A percentile compares a stretch with the other conserved stretches of the same genome.
phyloP scores from a whole-genome alignment of 305 asterid species.

The Solanum hybrid region DNA sequence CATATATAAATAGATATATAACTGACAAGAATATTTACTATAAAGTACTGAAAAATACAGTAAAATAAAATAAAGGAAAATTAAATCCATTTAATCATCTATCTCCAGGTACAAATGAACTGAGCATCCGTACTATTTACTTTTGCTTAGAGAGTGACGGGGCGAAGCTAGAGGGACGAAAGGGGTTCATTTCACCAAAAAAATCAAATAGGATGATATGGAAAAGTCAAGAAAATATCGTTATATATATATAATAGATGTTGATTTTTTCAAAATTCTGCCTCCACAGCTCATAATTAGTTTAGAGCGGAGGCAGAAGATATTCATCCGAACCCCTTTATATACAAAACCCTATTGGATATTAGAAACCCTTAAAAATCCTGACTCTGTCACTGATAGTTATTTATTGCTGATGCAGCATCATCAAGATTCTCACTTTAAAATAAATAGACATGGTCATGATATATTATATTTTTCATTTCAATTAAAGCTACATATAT shows the following conservation, averaged over 20 bases:
- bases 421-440: conserved; percentile 45
- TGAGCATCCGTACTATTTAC: neutral
- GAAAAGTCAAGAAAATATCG: neutral
- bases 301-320: neutral
- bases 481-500: neutral
- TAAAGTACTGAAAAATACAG: neutral
- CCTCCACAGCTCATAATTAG: neutral
- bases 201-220: neutral
- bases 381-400: conserved; percentile 2
- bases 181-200: neutral
- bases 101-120: neutral
- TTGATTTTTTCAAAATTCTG: neutral
- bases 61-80: neutral
- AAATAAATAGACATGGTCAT: neutral
- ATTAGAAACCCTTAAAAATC: neutral
- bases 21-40: neutral
- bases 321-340: neutral
- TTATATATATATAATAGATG: neutral
- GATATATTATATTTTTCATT: neutral
- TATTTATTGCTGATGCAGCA: conserved; percentile 66
- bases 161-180: neutral
- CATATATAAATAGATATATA: neutral
- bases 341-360: neutral
- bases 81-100: neutral
- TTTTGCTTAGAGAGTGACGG: neutral